Conservation (phyloP, 805 yeast genomes). For the Priceomyces medius region DNA sequence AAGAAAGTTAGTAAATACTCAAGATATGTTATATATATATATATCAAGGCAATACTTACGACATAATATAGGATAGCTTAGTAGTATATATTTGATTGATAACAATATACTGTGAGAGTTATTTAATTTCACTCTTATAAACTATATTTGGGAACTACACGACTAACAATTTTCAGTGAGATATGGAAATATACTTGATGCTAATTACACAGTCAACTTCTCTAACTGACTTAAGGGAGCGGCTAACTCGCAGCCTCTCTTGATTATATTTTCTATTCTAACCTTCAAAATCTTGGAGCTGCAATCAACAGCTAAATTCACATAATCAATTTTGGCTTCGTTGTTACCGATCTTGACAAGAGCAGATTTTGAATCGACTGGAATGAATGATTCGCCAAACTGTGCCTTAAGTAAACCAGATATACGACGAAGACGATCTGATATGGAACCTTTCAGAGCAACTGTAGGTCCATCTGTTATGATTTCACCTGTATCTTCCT, state of each 20-base stretch:
- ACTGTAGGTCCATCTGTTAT: slow-evolving; percentile 15
- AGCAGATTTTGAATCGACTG: slow-evolving; percentile 47
- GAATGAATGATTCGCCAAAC: slow-evolving; percentile 72
- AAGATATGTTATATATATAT: not conserved
- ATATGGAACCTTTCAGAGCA: slow-evolving; percentile 27
- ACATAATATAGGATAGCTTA: not conserved
- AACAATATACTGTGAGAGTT: not conserved
- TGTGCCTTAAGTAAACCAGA: slow-evolving; percentile 71
- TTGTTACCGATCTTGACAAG: slow-evolving; percentile 69
- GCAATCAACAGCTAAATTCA: slow-evolving; percentile 65
- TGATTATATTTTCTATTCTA: slow-evolving; percentile 77
- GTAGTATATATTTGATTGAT: not conserved
- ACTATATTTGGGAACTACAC: not conserved
- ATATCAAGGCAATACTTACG: slow-evolving; percentile 1
- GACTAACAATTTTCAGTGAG: not conserved
- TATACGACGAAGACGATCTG: slow-evolving; percentile 47
- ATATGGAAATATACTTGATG: slow-evolving; percentile 1
- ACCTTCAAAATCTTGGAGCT: slow-evolving; percentile 73
- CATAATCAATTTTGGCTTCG: slow-evolving; percentile 67
- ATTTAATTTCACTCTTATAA: not conserved
- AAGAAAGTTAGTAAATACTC: slow-evolving; percentile 24
- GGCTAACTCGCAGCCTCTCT: slow-evolving; percentile 74
- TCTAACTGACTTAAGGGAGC: slow-evolving; percentile 69
- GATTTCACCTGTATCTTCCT: slow-evolving; percentile 19
- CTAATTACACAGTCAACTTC: slow-evolving; percentile 12